Evolutionary conservation across 2,329 filamentous ascomycete genomes (phyloP).

Genomic region (Parascedosporium putredinis): DNA sequence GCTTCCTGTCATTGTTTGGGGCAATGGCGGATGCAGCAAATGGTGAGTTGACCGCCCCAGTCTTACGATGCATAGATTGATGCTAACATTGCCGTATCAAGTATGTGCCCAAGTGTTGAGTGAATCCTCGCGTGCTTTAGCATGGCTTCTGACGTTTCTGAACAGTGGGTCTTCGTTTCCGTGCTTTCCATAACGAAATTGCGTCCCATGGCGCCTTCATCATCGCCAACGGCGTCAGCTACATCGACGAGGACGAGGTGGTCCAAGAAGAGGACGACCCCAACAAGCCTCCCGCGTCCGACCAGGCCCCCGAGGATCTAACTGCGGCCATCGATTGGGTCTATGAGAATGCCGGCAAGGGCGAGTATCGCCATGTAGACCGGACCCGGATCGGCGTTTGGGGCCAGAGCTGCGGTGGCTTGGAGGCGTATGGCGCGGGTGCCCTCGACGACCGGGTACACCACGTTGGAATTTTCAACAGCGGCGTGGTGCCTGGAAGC

Average conservation of each 20-base stretch:
- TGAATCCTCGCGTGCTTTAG: no score
- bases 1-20: not conserved
- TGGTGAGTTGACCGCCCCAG: no score
- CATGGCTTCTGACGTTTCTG: not conserved
- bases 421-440: not conserved
- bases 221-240: not conserved
- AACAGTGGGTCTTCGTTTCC: not conserved
- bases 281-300: not conserved
- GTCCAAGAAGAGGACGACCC: not conserved
- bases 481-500: not conserved
- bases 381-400: not conserved
- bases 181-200: not conserved
- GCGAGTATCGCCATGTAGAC: not conserved
- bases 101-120: not conserved
- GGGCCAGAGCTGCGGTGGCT: not conserved
- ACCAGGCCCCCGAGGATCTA: not conserved
- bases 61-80: no score
- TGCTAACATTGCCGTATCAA: no score
- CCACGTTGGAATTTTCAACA: not conserved
- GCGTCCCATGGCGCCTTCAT: not conserved
- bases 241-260: not conserved
- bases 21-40: not conserved
- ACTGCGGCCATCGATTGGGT: not conserved
- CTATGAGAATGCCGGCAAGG: not conserved
- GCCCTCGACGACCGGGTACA: not conserved